Evolutionary conservation across 2,329 filamentous ascomycete species (phyloP).

Genomic region (Parascedosporium putredinis): DNA sequence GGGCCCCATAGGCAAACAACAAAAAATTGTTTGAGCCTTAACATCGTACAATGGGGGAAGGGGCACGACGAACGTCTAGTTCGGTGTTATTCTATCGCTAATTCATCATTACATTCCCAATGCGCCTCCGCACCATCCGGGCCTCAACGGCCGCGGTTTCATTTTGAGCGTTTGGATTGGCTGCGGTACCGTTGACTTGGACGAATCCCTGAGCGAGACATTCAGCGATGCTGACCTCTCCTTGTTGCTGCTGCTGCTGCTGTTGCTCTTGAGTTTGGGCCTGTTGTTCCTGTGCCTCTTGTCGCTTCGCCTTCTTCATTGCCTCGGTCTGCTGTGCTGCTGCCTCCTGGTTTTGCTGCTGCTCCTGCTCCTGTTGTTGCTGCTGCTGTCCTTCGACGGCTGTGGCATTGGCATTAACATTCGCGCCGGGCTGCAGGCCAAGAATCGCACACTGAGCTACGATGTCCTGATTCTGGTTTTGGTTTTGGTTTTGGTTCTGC

Average conservation of each 20-base stretch:
- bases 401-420: too few species aligned
- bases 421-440: not conserved
- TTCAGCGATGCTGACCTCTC: not conserved
- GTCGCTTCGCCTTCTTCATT: not conserved
- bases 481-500: not conserved
- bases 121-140: not conserved
- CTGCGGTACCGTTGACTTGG: not conserved
- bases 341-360: not conserved
- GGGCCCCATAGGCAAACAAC: too few species aligned
- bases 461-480: constrained; percentile 2
- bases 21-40: too few species aligned
- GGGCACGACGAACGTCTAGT: too few species aligned
- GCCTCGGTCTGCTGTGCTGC: not conserved
- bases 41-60: too few species aligned
- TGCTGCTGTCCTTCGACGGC: too few species aligned
- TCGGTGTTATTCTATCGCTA: not conserved
- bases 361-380: not conserved
- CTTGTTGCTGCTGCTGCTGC: not conserved
- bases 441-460: constrained; percentile 1
- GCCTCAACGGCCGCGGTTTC: not conserved
- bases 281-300: too few species aligned
- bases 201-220: constrained; percentile 3
- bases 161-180: not conserved
- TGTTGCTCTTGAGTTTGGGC: not conserved
- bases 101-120: not conserved